Base-by-base conservation (phyloP, 2,329 filamentous ascomycete species). In the Ophiostoma sp. region DNA sequence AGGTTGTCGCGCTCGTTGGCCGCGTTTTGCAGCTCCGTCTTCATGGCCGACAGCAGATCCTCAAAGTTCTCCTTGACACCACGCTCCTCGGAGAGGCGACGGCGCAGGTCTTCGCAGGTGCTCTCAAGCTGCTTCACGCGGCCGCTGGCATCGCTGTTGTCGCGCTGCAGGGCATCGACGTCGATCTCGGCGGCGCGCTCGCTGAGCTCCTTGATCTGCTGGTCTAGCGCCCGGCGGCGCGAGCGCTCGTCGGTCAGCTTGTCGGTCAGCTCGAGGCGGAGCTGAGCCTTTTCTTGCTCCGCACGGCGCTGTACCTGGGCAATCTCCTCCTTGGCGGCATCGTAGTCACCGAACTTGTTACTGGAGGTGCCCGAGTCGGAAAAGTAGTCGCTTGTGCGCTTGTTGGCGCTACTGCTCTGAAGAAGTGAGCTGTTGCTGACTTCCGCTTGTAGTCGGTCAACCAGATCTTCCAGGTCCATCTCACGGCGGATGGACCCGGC, bases 321-420 rank as follows among this genome's bases (percentile, higher is more conserved):
- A 45, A 97, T 81, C 76, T 97, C 92, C 74, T 89, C 86, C 65
- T 83, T 84, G 44, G 81, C 82, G 60, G 85, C 81, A 69, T 89
- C 87, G 70, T 81, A 81, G 64, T 91, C 89, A 70, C 89, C 88
- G 75, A 89, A 89, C 74, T 92, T 90, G 67, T 49, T 65, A 67
- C 91, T 94, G 77, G 92, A 94, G 69, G 92, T 89, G 44, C 95
- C 95, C 5, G 93, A 97, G 77, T 99, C 95, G 2, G 95, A 99
- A 77, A 95, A 99, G 80, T 99, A 98, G 79, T 99, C 95, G 79
- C 95, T 98, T 9, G 92, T 96, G 70, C 94, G 86, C 76, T 90
- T 89, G 71, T 85, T 89, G 71, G 85, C 88, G 41, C 84, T 74
- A n/a, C 16, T 64, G 63, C 12, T 47, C 41, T 44, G 42, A 4